A percentile compares a stretch with the other conserved stretches of the same genome.
Evolutionary conservation across 2,329 filamentous ascomycete genomes (phyloP).

Genomic region (Beauveria brongniartii): DNA sequence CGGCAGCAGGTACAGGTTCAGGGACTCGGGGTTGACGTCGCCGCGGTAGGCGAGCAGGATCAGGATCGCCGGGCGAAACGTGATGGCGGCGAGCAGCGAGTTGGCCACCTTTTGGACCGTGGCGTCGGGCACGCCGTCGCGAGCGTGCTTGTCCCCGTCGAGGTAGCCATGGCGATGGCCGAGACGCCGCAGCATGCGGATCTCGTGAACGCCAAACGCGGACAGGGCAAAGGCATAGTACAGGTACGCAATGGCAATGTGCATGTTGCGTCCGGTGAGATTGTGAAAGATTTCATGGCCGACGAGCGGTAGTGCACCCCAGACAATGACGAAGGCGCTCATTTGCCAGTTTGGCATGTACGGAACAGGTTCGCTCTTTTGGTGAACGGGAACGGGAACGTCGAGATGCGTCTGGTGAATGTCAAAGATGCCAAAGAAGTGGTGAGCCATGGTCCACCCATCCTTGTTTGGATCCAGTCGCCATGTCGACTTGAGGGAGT

Average conservation of each 20-base stretch:
- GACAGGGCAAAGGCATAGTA: constrained; percentile 24
- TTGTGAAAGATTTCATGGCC: constrained; percentile 15
- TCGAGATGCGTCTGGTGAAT: constrained; percentile 14
- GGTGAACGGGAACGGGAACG: constrained; percentile 19
- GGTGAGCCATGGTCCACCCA: constrained; percentile 15
- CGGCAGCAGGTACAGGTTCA: constrained; percentile 21
- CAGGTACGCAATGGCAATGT: constrained; percentile 1
- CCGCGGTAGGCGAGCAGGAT: constrained; percentile 19
- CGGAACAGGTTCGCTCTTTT: constrained; percentile 26
- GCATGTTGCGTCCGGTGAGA: constrained; percentile 12
- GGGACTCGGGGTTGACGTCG: constrained; percentile 4
- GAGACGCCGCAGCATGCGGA: constrained; percentile 22
- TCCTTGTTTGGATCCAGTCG: constrained; percentile 10
- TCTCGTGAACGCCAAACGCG: constrained; percentile 20
- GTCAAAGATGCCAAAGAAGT: constrained; percentile 14
- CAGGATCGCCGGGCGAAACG: constrained; percentile 16
- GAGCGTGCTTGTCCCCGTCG: constrained; percentile 22
- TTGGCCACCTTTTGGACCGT: constrained; percentile 18
- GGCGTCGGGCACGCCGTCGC: constrained; percentile 28
- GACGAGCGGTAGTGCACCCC: constrained; percentile 19
- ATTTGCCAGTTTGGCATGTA: constrained; percentile 21
- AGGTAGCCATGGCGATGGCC: constrained; percentile 23
- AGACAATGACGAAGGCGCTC: constrained; percentile 24
- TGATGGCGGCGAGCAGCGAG: constrained; percentile 18
- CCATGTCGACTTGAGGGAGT: constrained; percentile 20